Conservation (phyloP, 2,329 filamentous ascomycete species). For the Phyllosticta capitalensis region DNA sequence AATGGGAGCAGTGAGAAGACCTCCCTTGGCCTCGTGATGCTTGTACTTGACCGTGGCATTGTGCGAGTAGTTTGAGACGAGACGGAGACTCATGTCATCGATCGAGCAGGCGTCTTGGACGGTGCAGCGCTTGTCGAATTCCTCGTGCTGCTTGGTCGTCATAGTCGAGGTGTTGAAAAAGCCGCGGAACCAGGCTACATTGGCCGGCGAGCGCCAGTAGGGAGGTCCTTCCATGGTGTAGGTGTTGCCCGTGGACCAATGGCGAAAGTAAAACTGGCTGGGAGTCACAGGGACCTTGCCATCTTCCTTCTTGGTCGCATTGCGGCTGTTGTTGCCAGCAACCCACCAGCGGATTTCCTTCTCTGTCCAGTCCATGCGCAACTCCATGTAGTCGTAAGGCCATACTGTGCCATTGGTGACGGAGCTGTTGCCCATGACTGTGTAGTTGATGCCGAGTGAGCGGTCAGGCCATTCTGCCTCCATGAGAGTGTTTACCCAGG, state of each 20-base stretch:
- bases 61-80: slow-evolving; percentile 19
- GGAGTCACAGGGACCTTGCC: slow-evolving; percentile 32
- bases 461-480: slow-evolving; percentile 30
- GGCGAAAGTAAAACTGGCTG: slow-evolving; percentile 35
- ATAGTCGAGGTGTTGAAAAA: slow-evolving; percentile 42
- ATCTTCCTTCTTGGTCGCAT: slow-evolving; percentile 24
- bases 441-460: slow-evolving; percentile 34
- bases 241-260: slow-evolving; percentile 40
- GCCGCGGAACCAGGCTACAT: slow-evolving; percentile 37
- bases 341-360: slow-evolving; percentile 36
- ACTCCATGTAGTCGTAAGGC: slow-evolving; percentile 38
- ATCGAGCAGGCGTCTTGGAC: slow-evolving; percentile 26
- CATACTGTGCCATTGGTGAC: slow-evolving; percentile 22
- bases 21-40: slow-evolving; percentile 17
- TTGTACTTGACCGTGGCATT: slow-evolving; percentile 22
- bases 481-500: slow-evolving; percentile 32
- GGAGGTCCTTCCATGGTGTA: slow-evolving; percentile 39
- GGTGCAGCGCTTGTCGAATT: slow-evolving; percentile 24
- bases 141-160: slow-evolving; percentile 20
- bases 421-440: slow-evolving; percentile 22
- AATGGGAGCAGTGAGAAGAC: slow-evolving; percentile 22
- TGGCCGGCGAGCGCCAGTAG: slow-evolving; percentile 28
- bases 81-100: slow-evolving; percentile 26
- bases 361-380: slow-evolving; percentile 39
- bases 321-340: slow-evolving; percentile 27